phyloP scores from a whole-genome alignment of 75 land plant genomes.

The Cryptomeria japonica region DNA sequence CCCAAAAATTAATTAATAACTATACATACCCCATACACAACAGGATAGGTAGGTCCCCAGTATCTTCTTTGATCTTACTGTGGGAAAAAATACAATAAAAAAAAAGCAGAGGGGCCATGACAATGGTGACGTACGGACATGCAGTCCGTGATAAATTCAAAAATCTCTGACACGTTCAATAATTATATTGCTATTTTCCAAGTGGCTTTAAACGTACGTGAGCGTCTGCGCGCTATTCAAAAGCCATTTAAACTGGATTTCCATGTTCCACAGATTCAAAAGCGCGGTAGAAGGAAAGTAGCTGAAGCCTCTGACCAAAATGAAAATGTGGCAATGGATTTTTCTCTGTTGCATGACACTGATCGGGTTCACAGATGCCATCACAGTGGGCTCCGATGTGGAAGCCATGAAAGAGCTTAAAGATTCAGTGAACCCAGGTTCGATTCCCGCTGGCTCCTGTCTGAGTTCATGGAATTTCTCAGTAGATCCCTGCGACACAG shows the following conservation, averaged over 20 bases:
- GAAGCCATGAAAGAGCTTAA: conserved; percentile 55
- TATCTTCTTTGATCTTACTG: too few species aligned
- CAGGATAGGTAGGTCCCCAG: too few species aligned
- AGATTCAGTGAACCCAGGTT: conserved; percentile 34
- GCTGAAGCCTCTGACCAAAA: too few species aligned
- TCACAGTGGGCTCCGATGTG: conserved; percentile 32
- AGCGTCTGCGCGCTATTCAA: not conserved
- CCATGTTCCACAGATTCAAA: not conserved
- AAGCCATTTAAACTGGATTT: too few species aligned
- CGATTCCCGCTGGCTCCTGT: conserved; percentile 54
- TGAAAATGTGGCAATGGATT: not conserved
- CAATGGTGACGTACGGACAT: not conserved
- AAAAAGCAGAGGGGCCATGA: not conserved
- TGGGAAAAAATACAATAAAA: too few species aligned
- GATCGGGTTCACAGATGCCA: not conserved
- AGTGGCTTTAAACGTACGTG: not conserved
- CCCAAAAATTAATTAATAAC: too few species aligned
- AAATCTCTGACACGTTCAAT: not conserved
- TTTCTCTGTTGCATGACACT: not conserved
- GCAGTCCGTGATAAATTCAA: not conserved
- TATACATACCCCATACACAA: too few species aligned
- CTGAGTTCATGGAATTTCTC: conserved; percentile 75
- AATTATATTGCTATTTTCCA: too few species aligned
- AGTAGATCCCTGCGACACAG: conserved; percentile 65
- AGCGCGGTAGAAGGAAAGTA: not conserved